Conservation (phyloP, 1,284 basidiomycete species). For the Bondarzewia mesenterica region DNA sequence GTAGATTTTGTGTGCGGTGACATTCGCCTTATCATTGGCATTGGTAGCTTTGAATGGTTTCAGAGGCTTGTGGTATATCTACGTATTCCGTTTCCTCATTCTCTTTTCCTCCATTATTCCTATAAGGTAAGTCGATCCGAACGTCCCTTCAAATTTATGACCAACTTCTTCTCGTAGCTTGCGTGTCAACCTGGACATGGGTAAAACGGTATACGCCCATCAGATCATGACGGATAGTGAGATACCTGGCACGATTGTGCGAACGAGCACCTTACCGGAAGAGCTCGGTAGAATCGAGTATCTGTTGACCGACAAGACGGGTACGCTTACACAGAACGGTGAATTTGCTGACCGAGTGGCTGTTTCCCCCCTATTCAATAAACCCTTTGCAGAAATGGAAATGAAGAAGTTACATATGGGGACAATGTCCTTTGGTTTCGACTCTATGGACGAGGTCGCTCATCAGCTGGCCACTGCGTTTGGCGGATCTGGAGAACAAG, state of each 20-base stretch:
- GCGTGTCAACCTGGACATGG: slow-evolving; percentile 98
- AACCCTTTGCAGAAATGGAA: slow-evolving; percentile 77
- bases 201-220: slow-evolving; percentile 95
- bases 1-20: slow-evolving; percentile 90
- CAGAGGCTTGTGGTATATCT: slow-evolving; percentile 92
- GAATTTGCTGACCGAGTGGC: too few species aligned
- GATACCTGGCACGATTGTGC: slow-evolving; percentile 92
- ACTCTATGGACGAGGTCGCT: slow-evolving; percentile 97
- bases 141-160: slow-evolving; percentile 3
- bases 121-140: slow-evolving; percentile 64
- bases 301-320: slow-evolving; percentile 94
- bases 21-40: slow-evolving; percentile 84
- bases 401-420: slow-evolving; percentile 99
- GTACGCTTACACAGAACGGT: slow-evolving; percentile 97
- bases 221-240: slow-evolving; percentile 92
- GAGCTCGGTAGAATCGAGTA: slow-evolving; percentile 97
- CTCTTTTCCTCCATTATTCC: slow-evolving; percentile 99
- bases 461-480: slow-evolving; percentile 82
- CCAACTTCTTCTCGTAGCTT: slow-evolving; percentile 43
- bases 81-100: slow-evolving; percentile 95
- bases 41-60: slow-evolving; percentile 97
- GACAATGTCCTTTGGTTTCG: slow-evolving; percentile 93
- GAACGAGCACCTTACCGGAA: slow-evolving; percentile 95
- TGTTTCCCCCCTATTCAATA: too few species aligned
- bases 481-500: slow-evolving; percentile 46